Evolutionary conservation across 768 basidiomycete species (phyloP), one percentile per base, ranked within the genome.

Genomic region (Multifurca ochricompacta): DNA sequence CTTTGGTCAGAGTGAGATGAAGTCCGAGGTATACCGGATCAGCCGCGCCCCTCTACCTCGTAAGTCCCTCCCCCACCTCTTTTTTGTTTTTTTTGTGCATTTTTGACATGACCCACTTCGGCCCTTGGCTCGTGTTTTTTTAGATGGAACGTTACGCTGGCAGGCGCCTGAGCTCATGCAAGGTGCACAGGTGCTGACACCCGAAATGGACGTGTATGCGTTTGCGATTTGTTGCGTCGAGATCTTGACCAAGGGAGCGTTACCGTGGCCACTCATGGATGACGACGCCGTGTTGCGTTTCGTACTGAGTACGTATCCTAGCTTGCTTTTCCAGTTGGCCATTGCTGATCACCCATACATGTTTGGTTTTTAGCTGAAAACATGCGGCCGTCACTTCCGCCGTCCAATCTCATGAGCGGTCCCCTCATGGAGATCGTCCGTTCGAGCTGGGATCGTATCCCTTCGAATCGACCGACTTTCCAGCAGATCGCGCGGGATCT

Each of bases 1-100:
- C 64, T 92, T 93, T 66, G 88, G 87, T 0, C 85, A 91, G 66
- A 84, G 80, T 60, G 83, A 87, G 67, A 81, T 91, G 73, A 87
- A 82, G 69, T 78, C 75, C 14, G 86, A 91, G 65, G 81, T 78
- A 4, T 81, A 74, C 60, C 74, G 78, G 30, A 71, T 85, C 2
- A 84, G 79, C 51, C 80, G 80, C 9, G 70, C 70, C 25, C 61
- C 64, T 5, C 36, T 62, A 6, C 67, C 68, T 18, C 68, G 69
- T 68, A 54, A 6, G 67, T 65, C 23, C 10, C 8, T 36, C 16
- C 35, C 10, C 30, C 46, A 31, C 69, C 9, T 31, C 53, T 32
- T 43, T 46, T 8, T 32, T 48, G 27, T 53, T 18, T n/a, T 27
- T 39, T 21, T 25, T 55, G 27, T 45, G 23, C n/a, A 14, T n/a